Percentiles rank a stretch among this genome's conserved stretches.
Evolutionary conservation across 1,139 yeast genomes (phyloP).

Genomic region (Chernovozyma aurita): DNA sequence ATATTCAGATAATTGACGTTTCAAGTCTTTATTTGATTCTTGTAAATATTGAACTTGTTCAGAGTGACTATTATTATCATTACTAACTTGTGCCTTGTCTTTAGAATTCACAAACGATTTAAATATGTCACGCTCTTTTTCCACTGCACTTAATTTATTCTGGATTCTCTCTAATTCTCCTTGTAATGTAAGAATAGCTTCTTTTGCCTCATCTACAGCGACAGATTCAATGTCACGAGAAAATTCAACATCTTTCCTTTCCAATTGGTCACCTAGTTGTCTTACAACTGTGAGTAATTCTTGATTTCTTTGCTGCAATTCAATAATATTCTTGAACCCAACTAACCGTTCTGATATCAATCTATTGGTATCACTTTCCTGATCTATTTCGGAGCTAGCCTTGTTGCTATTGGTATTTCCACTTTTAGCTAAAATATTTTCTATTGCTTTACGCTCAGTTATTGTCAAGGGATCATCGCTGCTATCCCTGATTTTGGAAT

Average conservation of each 20-base stretch:
- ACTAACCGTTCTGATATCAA: slow-evolving; percentile 72
- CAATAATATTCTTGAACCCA: slow-evolving; percentile 61
- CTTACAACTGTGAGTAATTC: slow-evolving; percentile 66
- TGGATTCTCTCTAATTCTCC: slow-evolving; percentile 53
- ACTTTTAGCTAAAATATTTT: slow-evolving; percentile 36
- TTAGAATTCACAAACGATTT: slow-evolving; percentile 31
- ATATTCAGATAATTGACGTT: slow-evolving; percentile 22
- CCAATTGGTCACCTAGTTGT: slow-evolving; percentile 65
- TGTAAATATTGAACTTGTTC: slow-evolving; percentile 22
- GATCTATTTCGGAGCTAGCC: slow-evolving; percentile 10
- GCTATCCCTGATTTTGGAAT: slow-evolving; percentile 52
- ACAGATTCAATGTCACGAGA: slow-evolving; percentile 45
- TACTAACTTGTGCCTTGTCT: slow-evolving; percentile 4
- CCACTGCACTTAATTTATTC: slow-evolving; percentile 47
- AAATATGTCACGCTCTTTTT: slow-evolving; percentile 65
- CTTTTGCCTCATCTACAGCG: slow-evolving; percentile 69
- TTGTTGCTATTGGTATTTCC: slow-evolving; percentile 23
- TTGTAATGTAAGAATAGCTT: slow-evolving; percentile 66
- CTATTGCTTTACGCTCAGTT: slow-evolving; percentile 53
- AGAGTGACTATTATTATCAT: slow-evolving; percentile 6
- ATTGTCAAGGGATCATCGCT: slow-evolving; percentile 53
- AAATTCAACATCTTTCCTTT: slow-evolving; percentile 43
- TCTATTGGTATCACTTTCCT: slow-evolving; percentile 62
- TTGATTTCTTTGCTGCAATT: slow-evolving; percentile 69
- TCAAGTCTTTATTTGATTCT: slow-evolving; percentile 27